A percentile compares a stretch with the other conserved stretches of the same genome.
Evolutionary conservation across 1,284 basidiomycete species (phyloP).

Genomic region (Cryptococcus depauperatus): DNA sequence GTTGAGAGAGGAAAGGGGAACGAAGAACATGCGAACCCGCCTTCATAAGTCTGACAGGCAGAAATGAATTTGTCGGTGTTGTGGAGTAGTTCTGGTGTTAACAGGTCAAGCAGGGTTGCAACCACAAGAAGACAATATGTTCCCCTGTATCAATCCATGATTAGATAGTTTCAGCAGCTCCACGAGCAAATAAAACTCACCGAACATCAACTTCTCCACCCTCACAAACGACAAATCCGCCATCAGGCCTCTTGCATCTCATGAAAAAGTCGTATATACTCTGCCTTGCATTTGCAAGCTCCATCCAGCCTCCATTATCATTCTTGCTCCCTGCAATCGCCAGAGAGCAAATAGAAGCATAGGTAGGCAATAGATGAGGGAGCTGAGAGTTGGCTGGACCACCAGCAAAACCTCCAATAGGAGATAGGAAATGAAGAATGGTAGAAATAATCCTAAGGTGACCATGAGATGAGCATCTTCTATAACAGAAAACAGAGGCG

Average conservation of each 20-base stretch:
- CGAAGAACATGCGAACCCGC: slow-evolving; percentile 81
- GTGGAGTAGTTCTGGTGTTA: slow-evolving; percentile 75
- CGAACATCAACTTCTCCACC: slow-evolving; percentile 90
- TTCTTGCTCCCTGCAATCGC: slow-evolving; percentile 63
- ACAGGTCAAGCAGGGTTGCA: slow-evolving; percentile 64
- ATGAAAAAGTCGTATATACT: slow-evolving; percentile 83
- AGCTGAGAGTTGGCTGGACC: slow-evolving; percentile 69
- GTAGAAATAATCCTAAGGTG: slow-evolving; percentile 45
- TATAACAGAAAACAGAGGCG: slow-evolving; percentile 20
- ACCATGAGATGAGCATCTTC: neutral
- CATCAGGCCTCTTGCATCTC: slow-evolving; percentile 86
- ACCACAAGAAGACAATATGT: slow-evolving; percentile 67
- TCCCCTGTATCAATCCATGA: slow-evolving; percentile 52
- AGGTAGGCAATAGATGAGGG: slow-evolving; percentile 82
- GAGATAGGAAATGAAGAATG: slow-evolving; percentile 66
- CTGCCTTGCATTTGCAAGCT: slow-evolving; percentile 59
- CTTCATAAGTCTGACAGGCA: slow-evolving; percentile 92
- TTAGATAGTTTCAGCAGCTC: neutral
- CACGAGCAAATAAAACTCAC: slow-evolving; percentile 46
- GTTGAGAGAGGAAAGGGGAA: slow-evolving; percentile 31
- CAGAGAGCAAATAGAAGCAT: slow-evolving; percentile 75
- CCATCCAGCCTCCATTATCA: slow-evolving; percentile 66
- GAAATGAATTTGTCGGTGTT: slow-evolving; percentile 49
- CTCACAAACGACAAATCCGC: slow-evolving; percentile 82
- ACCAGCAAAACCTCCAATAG: slow-evolving; percentile 81